Evolutionary conservation across 768 basidiomycete genomes (phyloP), one percentile per base, ranked within the genome.

Genomic region (Auriscalpium microsporum): DNA sequence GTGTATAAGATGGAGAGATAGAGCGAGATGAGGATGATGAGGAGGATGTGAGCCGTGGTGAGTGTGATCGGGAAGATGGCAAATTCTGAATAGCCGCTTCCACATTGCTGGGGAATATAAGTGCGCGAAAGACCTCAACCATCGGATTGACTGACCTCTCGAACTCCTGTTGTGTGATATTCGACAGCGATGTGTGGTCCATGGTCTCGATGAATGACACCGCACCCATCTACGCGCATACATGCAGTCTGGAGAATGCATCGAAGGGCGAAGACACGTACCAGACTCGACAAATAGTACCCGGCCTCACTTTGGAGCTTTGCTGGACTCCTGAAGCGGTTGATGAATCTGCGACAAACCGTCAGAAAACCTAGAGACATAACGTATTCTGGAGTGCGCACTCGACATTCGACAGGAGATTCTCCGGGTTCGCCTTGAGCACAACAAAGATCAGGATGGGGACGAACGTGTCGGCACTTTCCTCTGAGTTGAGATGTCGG

Each of bases 151-250:
- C 74, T 44, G 64, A 87, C 86, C 71, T 75, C 67, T 98, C 96
- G 56, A 99, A 99, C 59, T 97, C 92, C 45, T 88, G 87, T 67
- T 93, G 89, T 1, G 89, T 82, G 58, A 98, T 97, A 62, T 90
- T 86, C n/a, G 93, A 95, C 45, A 99, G 72, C 8, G 90, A 89
- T 0, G 92, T 87, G 56, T 94, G 90, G 67, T 98, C 96, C 91
- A 99, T 94, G 0, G 93, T 90, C 71, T 99, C 96, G 58, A 99
- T 94, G 68, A 97, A 99, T 1, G 91, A 90, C 37, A 98, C 90
- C 2, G 96, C 93, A 4, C 93, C 96, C 82, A 88, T 94, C 93
- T 97, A 57, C 28, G 11, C 38, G 35, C 21, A 13, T 28, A 42
- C 4, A 36, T 21, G 37, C 45, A 34, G 40, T 36, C 10, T n/a